A percentile compares a stretch with the other conserved stretches of the same genome.
Conservation (phyloP, 257 asterid species). For the Solanum phureja region DNA sequence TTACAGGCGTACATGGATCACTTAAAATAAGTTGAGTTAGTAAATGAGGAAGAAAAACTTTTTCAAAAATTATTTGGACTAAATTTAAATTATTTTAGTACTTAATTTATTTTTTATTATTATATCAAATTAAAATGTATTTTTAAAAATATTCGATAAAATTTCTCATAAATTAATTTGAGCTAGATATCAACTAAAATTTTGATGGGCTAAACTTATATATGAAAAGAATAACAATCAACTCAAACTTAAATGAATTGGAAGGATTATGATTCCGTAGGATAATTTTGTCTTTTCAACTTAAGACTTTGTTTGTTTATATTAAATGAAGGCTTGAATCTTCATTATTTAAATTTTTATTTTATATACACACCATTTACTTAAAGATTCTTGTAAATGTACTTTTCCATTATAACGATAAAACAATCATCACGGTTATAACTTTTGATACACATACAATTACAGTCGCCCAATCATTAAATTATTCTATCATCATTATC, state of each 20-base stretch:
- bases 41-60: too few relatives aligned
- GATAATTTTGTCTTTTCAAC: neutral
- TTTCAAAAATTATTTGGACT: neutral
- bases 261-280: neutral
- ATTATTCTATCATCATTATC: neutral
- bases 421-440: neutral
- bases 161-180: neutral
- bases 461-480: fast-evolving
- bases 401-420: neutral
- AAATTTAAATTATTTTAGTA: neutral
- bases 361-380: neutral
- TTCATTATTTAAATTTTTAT: neutral
- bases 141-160: neutral
- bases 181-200: neutral
- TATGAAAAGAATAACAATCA: neutral
- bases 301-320: neutral
- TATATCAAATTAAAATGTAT: too few relatives aligned
- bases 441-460: neutral
- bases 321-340: neutral
- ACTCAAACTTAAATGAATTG: neutral
- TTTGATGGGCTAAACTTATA: neutral
- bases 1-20: neutral
- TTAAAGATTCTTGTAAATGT: neutral
- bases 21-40: neutral
- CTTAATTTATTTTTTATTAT: neutral